Base-by-base conservation (phyloP, 352 stramenopile genomes). In the Globisporangium polare region DNA sequence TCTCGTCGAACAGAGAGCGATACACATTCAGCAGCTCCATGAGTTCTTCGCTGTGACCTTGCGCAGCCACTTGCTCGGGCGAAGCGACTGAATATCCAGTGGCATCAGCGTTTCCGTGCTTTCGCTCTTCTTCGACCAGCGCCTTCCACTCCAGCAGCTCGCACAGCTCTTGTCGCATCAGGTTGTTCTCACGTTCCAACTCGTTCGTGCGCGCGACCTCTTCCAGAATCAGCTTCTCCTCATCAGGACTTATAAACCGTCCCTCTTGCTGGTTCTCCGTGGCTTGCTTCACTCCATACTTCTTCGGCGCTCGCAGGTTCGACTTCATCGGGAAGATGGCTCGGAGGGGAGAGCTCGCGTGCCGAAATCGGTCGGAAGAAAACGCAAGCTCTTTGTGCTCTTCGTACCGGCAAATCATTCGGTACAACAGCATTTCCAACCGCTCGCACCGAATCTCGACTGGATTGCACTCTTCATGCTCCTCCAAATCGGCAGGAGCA, bases 331-430 rank as follows among this genome's bases (percentile, higher is more conserved):
- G 61, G 13, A 67, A 35, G 33, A 62, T 51, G 9, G 61, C 63
- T 42, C 26, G 62, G 50, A 37, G 58, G 46, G 50, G 47, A 58
- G 31, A 63, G 51, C 26, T 63, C n/a, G 31, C 62, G n/a, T 54
- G 35, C 41, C 52, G 71, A 27, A 69, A 66, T 51, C 77, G 77
- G 26, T 78, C 63, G 3, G 72, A 74, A 29, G 79, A 69, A 31
- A 86, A 90, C 8, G 81, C 75, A 37, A 86, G 66, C 43, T 84
- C 77, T 54, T 90, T 91, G 53, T 91, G 88, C 61, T 94, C 85
- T 69, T 94, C 85, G 61, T 88, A 89, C 7, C 85, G 79, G 47
- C 85, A 94, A 56, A 94, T 90, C 83, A 94, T 94, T 12, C 85
- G 77, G 58, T 94, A 94, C 18, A 94, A 66, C 26, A 94, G 65